phyloP scores from a whole-genome alignment of 2,329 filamentous ascomycete genomes.

The Periconia macrospinosa region DNA sequence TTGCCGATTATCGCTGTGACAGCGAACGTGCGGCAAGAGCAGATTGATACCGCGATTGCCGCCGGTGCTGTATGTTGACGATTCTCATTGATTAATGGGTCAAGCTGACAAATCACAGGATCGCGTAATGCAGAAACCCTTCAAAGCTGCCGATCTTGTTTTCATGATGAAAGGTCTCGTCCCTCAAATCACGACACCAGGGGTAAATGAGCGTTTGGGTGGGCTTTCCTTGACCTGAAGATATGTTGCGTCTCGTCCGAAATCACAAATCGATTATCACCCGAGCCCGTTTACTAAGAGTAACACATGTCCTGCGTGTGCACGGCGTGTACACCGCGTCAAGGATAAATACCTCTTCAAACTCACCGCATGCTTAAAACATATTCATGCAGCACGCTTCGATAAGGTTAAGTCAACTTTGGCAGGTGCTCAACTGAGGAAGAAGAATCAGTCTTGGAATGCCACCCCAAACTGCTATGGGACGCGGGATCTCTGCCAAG shows the following conservation, averaged over 20 bases:
- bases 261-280: too few species aligned
- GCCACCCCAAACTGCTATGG: too few species aligned
- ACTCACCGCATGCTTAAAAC: too few species aligned
- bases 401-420: too few species aligned
- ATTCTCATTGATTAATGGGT: background rate
- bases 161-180: slow-evolving; percentile 39
- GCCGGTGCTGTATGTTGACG: slow-evolving; percentile 33
- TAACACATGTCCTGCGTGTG: too few species aligned
- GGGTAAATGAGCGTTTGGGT: slow-evolving; percentile 3
- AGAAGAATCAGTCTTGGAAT: too few species aligned
- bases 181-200: slow-evolving; percentile 19
- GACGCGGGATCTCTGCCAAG: too few species aligned
- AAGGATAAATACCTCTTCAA: too few species aligned
- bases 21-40: slow-evolving; percentile 41
- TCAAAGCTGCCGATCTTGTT: slow-evolving; percentile 38
- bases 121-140: slow-evolving; percentile 41
- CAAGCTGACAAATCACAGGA: slow-evolving; percentile 19
- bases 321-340: too few species aligned
- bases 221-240: background rate
- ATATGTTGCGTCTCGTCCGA: background rate
- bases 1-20: slow-evolving; percentile 43
- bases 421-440: too few species aligned
- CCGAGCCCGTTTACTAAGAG: too few species aligned
- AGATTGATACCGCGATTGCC: slow-evolving; percentile 36
- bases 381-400: too few species aligned